Conservation (phyloP, 2,329 filamentous ascomycete species). For the Alternaria atra region DNA sequence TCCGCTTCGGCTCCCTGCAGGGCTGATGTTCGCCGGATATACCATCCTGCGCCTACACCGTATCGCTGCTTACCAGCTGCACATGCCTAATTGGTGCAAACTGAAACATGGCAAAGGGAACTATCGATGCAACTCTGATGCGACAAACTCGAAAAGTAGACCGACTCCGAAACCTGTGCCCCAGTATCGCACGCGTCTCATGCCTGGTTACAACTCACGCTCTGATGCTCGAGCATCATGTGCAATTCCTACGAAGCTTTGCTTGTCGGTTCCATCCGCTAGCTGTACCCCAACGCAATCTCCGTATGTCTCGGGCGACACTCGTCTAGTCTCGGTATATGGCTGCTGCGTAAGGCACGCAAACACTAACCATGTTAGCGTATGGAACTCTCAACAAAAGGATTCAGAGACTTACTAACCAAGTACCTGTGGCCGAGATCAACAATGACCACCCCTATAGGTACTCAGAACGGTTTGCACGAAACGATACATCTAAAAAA, state of each 20-base stretch:
- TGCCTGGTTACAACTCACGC: neutral
- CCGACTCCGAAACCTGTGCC: neutral
- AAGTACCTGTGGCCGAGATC: slow-evolving; percentile 38
- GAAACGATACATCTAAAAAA: slow-evolving; percentile 24
- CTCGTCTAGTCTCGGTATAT: neutral
- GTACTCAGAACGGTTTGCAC: slow-evolving; percentile 29
- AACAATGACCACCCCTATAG: slow-evolving; percentile 29
- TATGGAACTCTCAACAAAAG: slow-evolving; percentile 9
- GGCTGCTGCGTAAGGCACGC: slow-evolving; percentile 42
- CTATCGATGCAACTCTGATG: slow-evolving; percentile 5
- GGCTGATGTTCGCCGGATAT: slow-evolving; percentile 11
- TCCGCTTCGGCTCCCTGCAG: slow-evolving; percentile 15
- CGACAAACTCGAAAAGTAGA: slow-evolving; percentile 4
- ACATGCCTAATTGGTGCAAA: slow-evolving; percentile 9
- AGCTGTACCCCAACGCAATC: slow-evolving; percentile 33
- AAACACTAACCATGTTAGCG: slow-evolving; percentile 35
- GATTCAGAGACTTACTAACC: slow-evolving; percentile 23
- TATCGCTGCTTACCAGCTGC: slow-evolving; percentile 13
- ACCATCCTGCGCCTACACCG: slow-evolving; percentile 17
- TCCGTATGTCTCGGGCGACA: slow-evolving; percentile 62
- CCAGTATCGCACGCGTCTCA: slow-evolving; percentile 8
- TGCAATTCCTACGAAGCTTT: slow-evolving; percentile 23
- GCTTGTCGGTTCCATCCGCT: slow-evolving; percentile 27
- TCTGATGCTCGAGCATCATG: slow-evolving; percentile 19
- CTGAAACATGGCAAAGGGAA: slow-evolving; percentile 14